phyloP scores from a whole-genome alignment of 2,329 filamentous ascomycete genomes.

The Cordyceps fumosorosea region DNA sequence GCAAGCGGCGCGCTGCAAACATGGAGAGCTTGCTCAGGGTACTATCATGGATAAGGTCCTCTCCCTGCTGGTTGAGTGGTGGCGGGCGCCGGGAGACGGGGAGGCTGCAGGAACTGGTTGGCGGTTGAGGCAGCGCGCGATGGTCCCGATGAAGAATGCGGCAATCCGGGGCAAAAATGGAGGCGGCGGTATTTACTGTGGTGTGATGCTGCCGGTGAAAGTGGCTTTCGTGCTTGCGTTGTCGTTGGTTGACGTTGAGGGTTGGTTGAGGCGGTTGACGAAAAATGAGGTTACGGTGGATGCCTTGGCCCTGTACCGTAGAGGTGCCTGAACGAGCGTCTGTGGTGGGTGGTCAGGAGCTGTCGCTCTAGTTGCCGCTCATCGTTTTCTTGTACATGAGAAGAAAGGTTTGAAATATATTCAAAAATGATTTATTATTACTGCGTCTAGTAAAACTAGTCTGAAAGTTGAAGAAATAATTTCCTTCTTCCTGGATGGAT shows the following conservation, averaged over 20 bases:
- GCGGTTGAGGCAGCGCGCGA: neutral
- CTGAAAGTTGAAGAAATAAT: no score
- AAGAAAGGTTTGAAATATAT: no score
- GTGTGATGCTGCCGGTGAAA: neutral
- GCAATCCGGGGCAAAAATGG: neutral
- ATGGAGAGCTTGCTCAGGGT: neutral
- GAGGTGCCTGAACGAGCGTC: neutral
- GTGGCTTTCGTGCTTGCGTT: neutral
- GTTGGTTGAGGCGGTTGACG: neutral
- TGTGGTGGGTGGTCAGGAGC: neutral
- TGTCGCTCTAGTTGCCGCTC: neutral
- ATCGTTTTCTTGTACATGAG: no score
- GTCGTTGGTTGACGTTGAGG: neutral
- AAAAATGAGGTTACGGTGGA: constrained; percentile 6
- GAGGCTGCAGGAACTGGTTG: neutral
- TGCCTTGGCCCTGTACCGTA: neutral
- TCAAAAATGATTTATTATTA: no score
- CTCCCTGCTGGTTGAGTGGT: neutral
- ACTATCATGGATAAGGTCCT: neutral
- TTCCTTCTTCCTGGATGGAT: no score
- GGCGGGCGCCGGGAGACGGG: neutral
- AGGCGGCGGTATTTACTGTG: neutral
- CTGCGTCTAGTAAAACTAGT: no score
- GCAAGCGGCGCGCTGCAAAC: neutral
- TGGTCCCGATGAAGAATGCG: neutral